Evolutionary conservation across 2,329 filamentous ascomycete genomes (phyloP), one percentile per base, ranked within the genome.

Genomic region (Aspergillus fumigatus): DNA sequence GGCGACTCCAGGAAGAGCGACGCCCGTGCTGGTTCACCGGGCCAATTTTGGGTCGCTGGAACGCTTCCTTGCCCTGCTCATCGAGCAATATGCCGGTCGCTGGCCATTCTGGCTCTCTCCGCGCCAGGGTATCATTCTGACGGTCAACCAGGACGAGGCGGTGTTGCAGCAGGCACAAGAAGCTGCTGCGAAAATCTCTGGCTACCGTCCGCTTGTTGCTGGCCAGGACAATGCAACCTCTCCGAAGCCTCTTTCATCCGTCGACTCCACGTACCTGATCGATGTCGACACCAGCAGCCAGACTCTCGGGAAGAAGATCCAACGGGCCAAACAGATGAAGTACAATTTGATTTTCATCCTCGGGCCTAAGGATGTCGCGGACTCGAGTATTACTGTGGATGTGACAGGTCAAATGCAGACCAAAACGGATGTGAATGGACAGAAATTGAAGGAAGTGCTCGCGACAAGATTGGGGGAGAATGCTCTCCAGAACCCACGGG

Each of bases 21-120:
- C 77, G 1, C 91, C 92, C 0, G 90, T 96, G 40, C 83, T 96
- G 68, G 87, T 96, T 52, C 91, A 96, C 70, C 85, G 91, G 51
- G 91, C 92, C 14, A 88, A 96, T 38, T 81, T 95, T 52, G 91
- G 91, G 17, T 94, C 89, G 0, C 82, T 95, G 4, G 91, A 96
- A 74, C 83, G 92, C 48, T 85, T 96, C 59, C 87, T 96, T 82
- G 91, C 91, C 3, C 79, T 96, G 14, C 75, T 96, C 43, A 92
- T 94, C 54, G 92, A 96, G 73, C 88, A 90, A 62, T 90, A 92
- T 65, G 81, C 87, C 55, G 89, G 89, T 17, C 83, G 82, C 56
- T 95, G 90, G 84, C 91, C 91, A 3, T 93, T 96, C 70, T 96
- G 91, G 92, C 79, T 96, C 9, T 92, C 89, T 54, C 91, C 91